Conservation (phyloP, 805 yeast species). For the Brettanomyces bruxellensis region DNA sequence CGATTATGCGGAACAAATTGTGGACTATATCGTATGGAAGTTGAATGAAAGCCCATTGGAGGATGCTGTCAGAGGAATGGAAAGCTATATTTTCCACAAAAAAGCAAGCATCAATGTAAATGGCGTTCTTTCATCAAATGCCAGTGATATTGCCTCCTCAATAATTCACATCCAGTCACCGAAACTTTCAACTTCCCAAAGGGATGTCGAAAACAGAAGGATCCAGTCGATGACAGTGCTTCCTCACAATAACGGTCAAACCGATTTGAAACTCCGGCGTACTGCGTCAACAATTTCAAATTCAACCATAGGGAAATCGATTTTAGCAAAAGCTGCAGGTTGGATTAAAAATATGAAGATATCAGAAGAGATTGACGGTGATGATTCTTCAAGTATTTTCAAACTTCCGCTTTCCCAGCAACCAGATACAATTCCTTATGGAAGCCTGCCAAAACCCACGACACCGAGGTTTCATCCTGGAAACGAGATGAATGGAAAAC, state of each 20-base stretch:
- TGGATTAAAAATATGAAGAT: slow-evolving; percentile 18
- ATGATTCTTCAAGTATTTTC: slow-evolving; percentile 15
- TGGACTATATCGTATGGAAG: slow-evolving; percentile 61
- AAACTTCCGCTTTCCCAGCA: slow-evolving; percentile 14
- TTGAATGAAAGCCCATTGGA: slow-evolving; percentile 60
- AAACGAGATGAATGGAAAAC: slow-evolving; percentile 23
- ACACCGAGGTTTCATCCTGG: slow-evolving; percentile 44
- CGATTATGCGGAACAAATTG: slow-evolving; percentile 59
- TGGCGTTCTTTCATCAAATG: not conserved
- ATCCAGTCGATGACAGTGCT: slow-evolving; percentile 17
- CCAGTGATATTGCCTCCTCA: not conserved
- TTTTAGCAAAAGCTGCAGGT: slow-evolving; percentile 1
- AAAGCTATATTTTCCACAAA: slow-evolving; percentile 49
- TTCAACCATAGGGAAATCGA: not conserved
- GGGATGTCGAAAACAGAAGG: slow-evolving; percentile 9
- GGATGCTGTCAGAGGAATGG: slow-evolving; percentile 57
- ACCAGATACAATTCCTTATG: slow-evolving; percentile 24
- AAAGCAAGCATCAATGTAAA: slow-evolving; percentile 7
- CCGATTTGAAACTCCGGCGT: not conserved
- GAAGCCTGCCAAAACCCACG: slow-evolving; percentile 42
- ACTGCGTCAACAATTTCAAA: slow-evolving; percentile 6
- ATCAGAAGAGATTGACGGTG: slow-evolving; percentile 12
- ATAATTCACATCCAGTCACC: not conserved
- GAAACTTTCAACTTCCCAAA: not conserved
- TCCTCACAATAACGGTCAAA: not conserved